phyloP scores from a whole-genome alignment of 176 grass and related monocot species.

The Otatea glauca region DNA sequence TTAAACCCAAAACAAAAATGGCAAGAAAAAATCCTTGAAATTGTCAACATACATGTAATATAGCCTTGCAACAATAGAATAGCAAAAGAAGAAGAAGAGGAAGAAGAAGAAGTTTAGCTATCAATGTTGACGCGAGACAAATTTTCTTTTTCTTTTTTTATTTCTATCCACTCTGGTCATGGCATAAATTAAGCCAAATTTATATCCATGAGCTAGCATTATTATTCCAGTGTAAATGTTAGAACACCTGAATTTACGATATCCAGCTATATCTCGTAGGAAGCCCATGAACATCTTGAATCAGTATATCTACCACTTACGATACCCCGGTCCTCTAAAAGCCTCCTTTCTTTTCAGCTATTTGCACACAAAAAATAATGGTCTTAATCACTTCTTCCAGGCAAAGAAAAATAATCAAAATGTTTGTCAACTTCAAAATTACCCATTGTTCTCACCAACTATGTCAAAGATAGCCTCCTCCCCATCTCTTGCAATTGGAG shows the following conservation, averaged over 20 bases:
- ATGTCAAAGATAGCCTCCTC: constrained; percentile 38
- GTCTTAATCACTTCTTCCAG: constrained; percentile 11
- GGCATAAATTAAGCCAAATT: no score
- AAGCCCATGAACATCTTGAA: constrained; percentile 50
- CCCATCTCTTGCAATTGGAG: constrained; percentile 22
- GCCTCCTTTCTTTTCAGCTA: constrained; percentile 36
- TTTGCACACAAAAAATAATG: constrained; percentile 9
- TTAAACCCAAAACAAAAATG: no score
- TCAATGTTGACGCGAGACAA: no score
- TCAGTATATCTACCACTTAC: constrained; percentile 49
- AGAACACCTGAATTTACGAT: not conserved
- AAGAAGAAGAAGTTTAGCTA: no score
- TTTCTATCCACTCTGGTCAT: no score
- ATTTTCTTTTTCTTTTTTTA: no score
- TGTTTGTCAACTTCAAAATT: not conserved
- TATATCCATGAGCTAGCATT: no score
- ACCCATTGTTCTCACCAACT: constrained; percentile 44
- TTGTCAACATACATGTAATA: no score
- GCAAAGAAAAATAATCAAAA: not conserved
- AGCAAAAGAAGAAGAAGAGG: no score
- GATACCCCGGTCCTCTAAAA: constrained; percentile 38
- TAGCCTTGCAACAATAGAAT: no score
- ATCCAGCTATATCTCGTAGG: constrained; percentile 40
- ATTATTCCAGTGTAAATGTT: not conserved
- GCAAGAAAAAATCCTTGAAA: no score